These are phyloP conservation scores for Coelastrella sp. DNA, from an alignment of 139 green algal genomes.

Conservation along the genomic window DNA sequence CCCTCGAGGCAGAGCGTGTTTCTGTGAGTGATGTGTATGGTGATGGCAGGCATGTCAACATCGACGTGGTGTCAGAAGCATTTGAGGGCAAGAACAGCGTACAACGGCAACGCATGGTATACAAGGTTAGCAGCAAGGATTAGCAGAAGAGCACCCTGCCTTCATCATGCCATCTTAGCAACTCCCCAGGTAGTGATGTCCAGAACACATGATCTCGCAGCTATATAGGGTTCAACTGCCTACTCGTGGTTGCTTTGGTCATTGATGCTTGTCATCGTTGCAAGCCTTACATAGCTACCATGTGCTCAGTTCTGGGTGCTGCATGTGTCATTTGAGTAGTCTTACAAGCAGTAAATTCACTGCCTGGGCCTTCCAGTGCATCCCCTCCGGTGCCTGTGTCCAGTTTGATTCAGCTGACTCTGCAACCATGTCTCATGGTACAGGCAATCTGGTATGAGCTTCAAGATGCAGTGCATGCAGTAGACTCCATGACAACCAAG, in stretches of 20 bases:
- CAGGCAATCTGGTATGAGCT: slow-evolving; percentile 90
- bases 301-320: too few relatives aligned
- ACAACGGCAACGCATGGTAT: slow-evolving; percentile 86
- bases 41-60: slow-evolving; percentile 86
- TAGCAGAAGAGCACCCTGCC: neutral
- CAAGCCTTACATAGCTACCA: too few relatives aligned
- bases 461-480: slow-evolving; percentile 86
- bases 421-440: neutral
- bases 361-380: too few relatives aligned
- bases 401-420: too few relatives aligned
- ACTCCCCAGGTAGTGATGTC: too few relatives aligned
- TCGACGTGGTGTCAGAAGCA: slow-evolving; percentile 73
- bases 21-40: slow-evolving; percentile 78
- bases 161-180: neutral
- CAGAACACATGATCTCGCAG: neutral
- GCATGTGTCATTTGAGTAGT: too few relatives aligned
- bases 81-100: slow-evolving; percentile 87
- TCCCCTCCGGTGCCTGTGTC: too few relatives aligned
- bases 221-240: too few relatives aligned
- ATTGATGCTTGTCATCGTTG: too few relatives aligned
- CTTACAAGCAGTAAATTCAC: too few relatives aligned
- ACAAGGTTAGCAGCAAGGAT: slow-evolving; percentile 72
- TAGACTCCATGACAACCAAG: slow-evolving; percentile 86
- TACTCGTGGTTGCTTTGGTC: too few relatives aligned
- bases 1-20: slow-evolving; percentile 67